Conservation (phyloP, 306 rosid genomes). For the Elaeagnus macrophylla region DNA sequence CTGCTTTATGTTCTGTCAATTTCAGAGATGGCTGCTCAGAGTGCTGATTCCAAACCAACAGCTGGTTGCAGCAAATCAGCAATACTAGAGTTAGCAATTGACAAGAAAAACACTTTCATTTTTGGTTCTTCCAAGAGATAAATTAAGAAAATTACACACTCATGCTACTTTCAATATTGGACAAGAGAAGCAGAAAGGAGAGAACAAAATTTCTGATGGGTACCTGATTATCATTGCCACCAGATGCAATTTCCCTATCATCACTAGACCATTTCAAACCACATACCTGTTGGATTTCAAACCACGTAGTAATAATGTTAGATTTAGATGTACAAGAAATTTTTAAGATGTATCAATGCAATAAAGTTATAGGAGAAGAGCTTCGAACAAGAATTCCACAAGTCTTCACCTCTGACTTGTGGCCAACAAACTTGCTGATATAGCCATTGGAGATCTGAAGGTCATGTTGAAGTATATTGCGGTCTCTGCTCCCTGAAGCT, state of each 20-base stretch:
- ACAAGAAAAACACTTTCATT: no score
- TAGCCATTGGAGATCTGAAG: constrained; percentile 71
- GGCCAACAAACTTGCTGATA: constrained; percentile 76
- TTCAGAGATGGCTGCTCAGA: constrained; percentile 78
- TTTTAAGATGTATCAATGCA: no score
- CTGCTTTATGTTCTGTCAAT: constrained; percentile 92
- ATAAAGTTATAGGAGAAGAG: not conserved
- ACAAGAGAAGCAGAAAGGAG: not conserved
- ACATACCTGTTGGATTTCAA: constrained; percentile 34
- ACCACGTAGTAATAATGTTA: not conserved
- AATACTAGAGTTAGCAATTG: constrained; percentile 10
- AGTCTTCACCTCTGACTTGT: constrained; percentile 82
- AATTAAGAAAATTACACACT: no score
- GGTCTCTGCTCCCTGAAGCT: constrained; percentile 94
- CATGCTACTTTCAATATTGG: not conserved
- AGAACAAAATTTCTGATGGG: not conserved
- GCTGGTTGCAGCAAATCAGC: constrained; percentile 38
- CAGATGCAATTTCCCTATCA: constrained; percentile 97
- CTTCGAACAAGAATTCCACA: not conserved
- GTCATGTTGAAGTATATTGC: constrained; percentile 94
- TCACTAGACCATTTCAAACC: constrained; percentile 98
- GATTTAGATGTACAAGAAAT: no score
- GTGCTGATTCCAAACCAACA: constrained; percentile 93
- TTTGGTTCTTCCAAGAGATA: no score
- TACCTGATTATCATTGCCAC: constrained; percentile 99